Base-by-base conservation (phyloP, 2,329 filamentous ascomycete genomes). In the Aquanectria penicillioides region DNA sequence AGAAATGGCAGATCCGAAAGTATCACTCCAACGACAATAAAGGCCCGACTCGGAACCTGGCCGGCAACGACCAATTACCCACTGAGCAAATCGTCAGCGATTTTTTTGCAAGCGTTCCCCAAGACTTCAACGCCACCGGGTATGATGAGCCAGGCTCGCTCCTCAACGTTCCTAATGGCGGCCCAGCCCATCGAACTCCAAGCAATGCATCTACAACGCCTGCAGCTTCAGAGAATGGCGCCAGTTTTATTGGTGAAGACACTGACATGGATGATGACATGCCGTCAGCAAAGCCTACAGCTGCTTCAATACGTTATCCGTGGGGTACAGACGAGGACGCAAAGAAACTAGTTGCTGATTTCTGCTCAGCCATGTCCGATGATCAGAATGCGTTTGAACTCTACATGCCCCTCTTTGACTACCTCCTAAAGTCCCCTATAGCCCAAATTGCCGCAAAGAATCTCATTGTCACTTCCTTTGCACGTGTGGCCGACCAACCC, bases 1-100 rank as follows among this genome's bases (percentile, higher is more conserved):
- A 71, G 17, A 67, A 69, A 34, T 72, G 70, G 65, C 53, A 48
- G 6, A 46, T 68, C 17, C 64, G 28, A 33, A 75, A 75, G 37
- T 74, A 75, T 44, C 61, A 61, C 20, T 38, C 57, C 3, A 38
- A 28, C 28, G 67, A 69, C 4, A 68, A 69, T 49, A 62, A 49
- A 37, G 17, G 33, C 13, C 23, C 38, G 18, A 44, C 33, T 22
- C 46, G 40, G 18, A 34, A 49, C 5, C 31, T 59, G 5, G 13
- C 49, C 28, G 23, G 50, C 18, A 15, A 56, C 11, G 57, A 47
- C 13, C 36, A 64, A 28, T 13, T 40, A 13, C 29, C 37, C 6
- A 40, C 37, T 20, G 51, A 54, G 13, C 12, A 50, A 8, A 44
- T 44, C 5, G 37, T 41, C 15, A 23, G 29, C 26, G 41, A 49